Conservation (phyloP, 2,329 filamentous ascomycete genomes). For the Orbilia ellipsospora region DNA sequence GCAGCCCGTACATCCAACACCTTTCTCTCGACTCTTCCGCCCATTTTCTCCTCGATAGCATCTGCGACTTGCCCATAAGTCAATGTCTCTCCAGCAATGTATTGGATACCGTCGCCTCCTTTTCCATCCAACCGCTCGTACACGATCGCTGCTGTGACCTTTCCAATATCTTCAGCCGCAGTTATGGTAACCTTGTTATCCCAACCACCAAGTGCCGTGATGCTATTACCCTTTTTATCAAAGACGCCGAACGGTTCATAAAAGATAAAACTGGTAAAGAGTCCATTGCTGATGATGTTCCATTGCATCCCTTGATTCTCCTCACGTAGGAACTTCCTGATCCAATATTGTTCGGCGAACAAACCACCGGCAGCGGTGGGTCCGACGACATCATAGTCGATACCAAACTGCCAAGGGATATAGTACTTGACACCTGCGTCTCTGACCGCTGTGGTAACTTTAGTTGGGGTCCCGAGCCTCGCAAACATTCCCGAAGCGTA, state of each 20-base stretch:
- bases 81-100: conserved; percentile 72
- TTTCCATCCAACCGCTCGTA: conserved; percentile 62
- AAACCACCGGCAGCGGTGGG: conserved; percentile 71
- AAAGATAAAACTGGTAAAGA: conserved; percentile 79
- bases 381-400: conserved; percentile 76
- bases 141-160: conserved; percentile 69
- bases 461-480: conserved; percentile 59
- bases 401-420: conserved; percentile 79
- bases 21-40: conserved; percentile 64
- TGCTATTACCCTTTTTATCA: conserved; percentile 63
- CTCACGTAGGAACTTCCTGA: conserved; percentile 67
- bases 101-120: conserved; percentile 66
- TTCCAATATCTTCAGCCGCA: conserved; percentile 72
- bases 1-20: conserved; percentile 67
- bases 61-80: conserved; percentile 69
- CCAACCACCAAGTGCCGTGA: conserved; percentile 72
- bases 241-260: conserved; percentile 72
- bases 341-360: conserved; percentile 75
- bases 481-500: conserved; percentile 46
- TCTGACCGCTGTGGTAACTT: conserved; percentile 70
- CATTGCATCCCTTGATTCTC: conserved; percentile 67
- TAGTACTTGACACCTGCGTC: conserved; percentile 67
- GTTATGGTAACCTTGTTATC: conserved; percentile 73
- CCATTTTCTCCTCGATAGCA: conserved; percentile 65
- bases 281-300: conserved; percentile 75